Conservation (phyloP, 1,284 basidiomycete species). For the Melampsora americana region DNA sequence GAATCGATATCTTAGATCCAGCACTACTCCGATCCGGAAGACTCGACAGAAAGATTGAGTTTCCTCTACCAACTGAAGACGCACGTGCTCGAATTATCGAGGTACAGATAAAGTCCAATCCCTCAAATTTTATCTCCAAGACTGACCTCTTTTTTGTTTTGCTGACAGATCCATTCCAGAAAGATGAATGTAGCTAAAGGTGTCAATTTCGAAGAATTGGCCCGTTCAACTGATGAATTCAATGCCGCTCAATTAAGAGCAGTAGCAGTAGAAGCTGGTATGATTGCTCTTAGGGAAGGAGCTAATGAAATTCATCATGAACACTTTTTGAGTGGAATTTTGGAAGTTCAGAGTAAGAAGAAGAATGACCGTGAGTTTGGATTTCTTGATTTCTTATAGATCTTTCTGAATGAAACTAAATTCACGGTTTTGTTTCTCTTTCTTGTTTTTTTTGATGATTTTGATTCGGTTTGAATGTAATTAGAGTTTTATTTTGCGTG, state of each 20-base stretch:
- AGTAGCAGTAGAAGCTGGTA: constrained; percentile 94
- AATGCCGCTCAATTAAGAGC: constrained; percentile 72
- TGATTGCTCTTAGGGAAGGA: constrained; percentile 93
- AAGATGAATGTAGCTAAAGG: constrained; percentile 81
- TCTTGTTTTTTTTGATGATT: background rate
- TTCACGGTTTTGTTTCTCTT: no score
- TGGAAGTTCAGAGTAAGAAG: constrained; percentile 40
- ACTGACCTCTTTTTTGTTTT: background rate
- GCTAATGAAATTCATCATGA: constrained; percentile 85
- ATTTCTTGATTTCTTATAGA: background rate
- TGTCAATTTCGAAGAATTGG: constrained; percentile 74
- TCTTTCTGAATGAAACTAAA: background rate
- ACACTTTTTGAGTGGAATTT: constrained; percentile 66
- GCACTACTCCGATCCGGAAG: constrained; percentile 71
- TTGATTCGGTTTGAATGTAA: background rate
- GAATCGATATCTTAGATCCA: constrained; percentile 92
- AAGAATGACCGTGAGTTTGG: constrained; percentile 31
- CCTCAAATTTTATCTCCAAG: background rate
- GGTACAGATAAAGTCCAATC: constrained; percentile 15
- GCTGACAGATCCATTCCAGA: constrained; percentile 66
- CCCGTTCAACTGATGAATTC: constrained; percentile 72
- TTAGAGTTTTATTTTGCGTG: constrained; percentile 3
- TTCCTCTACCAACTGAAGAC: constrained; percentile 71
- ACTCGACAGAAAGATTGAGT: constrained; percentile 75
- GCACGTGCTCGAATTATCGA: constrained; percentile 71